Base-by-base conservation (phyloP, 352 stramenopile species). In the Globisporangium lucens region DNA sequence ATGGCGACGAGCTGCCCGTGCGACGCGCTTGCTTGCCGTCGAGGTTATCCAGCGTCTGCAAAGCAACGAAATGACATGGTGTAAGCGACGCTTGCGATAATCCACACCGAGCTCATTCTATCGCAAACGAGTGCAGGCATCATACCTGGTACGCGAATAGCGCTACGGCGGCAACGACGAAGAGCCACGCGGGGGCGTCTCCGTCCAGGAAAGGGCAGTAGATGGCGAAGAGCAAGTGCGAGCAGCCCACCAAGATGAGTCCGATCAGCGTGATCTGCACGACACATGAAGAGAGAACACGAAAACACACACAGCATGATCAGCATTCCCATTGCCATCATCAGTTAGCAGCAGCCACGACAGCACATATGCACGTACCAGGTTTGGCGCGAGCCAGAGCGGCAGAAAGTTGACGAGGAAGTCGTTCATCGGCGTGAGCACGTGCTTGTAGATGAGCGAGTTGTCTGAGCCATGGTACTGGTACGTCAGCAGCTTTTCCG, bases 361-460 rank as follows among this genome's bases (percentile, higher is more conserved):
- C 29, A 33, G 38, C 49, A 24, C 20, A 24, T 15, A 65, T 43
- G 20, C 12, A 70, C 68, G 56, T 71, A 90, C 82, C 41, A 94
- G 74, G 57, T 95, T 95, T 22, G 87, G 87, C 20, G 87, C 87
- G 52, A 95, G 72, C 87, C 87, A 95, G 17, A 91, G 66, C 20
- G 87, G 87, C 62, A 95, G 62, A 27, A 87, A 70, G 67, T 92
- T 77, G 61, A 94, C 80, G 17, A 95, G 72, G 30, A 78, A 85
- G 68, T 95, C 87, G 72, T 95, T 94, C 87, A 94, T 94, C 53
- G 85, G 87, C 66, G 83, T 94, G 57, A 95, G 81, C 61, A 95
- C 75, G 63, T 93, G 78, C 70, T 94, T 92, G 77, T 94, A 95
- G 66, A 95, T 85, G 65, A 93, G 77, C 74, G 87, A 95, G 70